A percentile compares a stretch with the other conserved stretches of the same genome.
Conservation (phyloP, 208 protist species). For the Trypanosoma theileri region DNA sequence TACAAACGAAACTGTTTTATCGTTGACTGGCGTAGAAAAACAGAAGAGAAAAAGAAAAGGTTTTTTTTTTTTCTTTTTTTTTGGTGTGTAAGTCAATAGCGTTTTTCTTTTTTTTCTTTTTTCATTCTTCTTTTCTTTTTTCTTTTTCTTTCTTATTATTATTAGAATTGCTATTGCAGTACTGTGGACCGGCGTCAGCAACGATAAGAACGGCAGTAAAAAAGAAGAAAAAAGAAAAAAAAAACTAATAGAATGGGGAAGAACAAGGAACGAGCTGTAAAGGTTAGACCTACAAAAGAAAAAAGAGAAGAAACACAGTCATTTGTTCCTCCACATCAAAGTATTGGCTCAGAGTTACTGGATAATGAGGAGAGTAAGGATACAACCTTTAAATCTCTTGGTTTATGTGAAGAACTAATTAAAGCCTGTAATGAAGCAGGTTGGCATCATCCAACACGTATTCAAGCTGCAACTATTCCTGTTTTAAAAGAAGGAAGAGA, state of each 20-base stretch:
- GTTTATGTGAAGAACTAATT: constrained; percentile 91
- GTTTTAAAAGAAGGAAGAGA: constrained; percentile 88
- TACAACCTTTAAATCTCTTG: constrained; percentile 86
- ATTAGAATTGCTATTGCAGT: too few relatives aligned
- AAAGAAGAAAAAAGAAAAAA: neutral
- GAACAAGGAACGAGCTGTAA: neutral
- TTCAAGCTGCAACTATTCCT: constrained; percentile 95
- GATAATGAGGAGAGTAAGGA: constrained; percentile 81
- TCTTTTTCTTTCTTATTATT: too few relatives aligned
- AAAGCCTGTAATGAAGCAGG: constrained; percentile 88
- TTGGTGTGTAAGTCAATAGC: too few relatives aligned
- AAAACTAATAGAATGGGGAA: neutral
- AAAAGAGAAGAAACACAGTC: neutral
- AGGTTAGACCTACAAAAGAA: neutral
- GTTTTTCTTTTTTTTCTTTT: too few relatives aligned
- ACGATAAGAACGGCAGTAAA: too few relatives aligned
- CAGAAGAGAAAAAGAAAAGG: too few relatives aligned
- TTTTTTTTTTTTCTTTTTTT: too few relatives aligned
- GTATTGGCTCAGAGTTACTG: constrained; percentile 77
- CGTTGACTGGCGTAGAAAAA: too few relatives aligned
- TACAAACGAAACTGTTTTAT: too few relatives aligned
- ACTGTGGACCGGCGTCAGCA: too few relatives aligned
- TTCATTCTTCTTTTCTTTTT: too few relatives aligned
- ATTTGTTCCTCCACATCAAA: constrained; percentile 27
- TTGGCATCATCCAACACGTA: constrained; percentile 94